phyloP scores from a whole-genome alignment of 768 basidiomycete species.

The Leucosporidium yakuticum region DNA sequence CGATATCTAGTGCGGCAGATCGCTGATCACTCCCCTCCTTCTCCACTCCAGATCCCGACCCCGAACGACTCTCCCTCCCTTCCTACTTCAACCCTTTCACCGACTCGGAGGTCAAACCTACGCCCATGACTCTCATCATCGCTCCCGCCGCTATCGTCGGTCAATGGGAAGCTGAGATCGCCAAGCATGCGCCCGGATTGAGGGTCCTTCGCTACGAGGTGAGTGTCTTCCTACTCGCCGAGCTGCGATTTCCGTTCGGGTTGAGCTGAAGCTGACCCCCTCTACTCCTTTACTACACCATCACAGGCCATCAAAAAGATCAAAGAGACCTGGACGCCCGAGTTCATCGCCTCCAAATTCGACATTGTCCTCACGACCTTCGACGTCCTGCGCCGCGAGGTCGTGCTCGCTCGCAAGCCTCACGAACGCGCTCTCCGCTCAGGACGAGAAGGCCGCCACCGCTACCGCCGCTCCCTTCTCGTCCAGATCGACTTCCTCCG shows the following conservation, averaged over 20 bases:
- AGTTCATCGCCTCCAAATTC: slow-evolving; percentile 14
- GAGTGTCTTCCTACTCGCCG: neutral
- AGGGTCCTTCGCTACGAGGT: slow-evolving; percentile 45
- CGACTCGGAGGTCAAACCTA: slow-evolving; percentile 32
- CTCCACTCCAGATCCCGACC: slow-evolving; percentile 14
- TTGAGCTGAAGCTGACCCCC: neutral
- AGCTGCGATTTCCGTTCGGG: neutral
- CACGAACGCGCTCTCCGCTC: slow-evolving; percentile 20
- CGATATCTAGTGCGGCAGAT: too few species aligned
- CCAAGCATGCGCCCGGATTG: slow-evolving; percentile 42
- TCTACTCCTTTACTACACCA: too few species aligned
- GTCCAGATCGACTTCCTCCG: slow-evolving; percentile 38
- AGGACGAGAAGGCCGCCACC: slow-evolving; percentile 4
- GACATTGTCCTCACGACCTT: slow-evolving; percentile 38
- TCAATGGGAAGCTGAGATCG: slow-evolving; percentile 46
- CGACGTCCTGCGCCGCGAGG: slow-evolving; percentile 34
- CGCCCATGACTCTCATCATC: slow-evolving; percentile 45
- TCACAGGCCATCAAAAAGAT: slow-evolving; percentile 11
- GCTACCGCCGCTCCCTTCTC: slow-evolving; percentile 30
- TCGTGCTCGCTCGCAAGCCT: slow-evolving; percentile 34
- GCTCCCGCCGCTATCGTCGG: slow-evolving; percentile 44
- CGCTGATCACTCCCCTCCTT: neutral
- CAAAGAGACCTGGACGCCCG: neutral
- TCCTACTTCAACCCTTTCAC: slow-evolving; percentile 20
- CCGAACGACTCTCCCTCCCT: slow-evolving; percentile 18